These are phyloP conservation scores for Cinchona pubescens DNA, from an alignment of 257 asterid genomes.

Conservation along the genomic window DNA sequence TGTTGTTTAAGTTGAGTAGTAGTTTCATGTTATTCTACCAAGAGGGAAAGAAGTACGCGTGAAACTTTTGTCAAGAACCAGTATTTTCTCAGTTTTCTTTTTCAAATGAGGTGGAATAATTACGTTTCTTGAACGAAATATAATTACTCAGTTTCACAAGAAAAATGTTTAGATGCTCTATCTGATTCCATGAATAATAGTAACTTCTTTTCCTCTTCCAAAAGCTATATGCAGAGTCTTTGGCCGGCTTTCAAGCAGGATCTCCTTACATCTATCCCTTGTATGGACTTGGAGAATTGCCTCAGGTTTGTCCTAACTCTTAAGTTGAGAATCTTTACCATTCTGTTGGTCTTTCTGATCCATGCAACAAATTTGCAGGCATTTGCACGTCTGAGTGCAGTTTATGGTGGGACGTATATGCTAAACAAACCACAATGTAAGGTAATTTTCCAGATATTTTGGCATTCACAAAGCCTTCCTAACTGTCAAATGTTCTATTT, in stretches of 20 bases:
- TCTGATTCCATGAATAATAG: slow-evolving; percentile 8
- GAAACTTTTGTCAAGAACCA: background rate
- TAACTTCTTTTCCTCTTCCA: slow-evolving; percentile 17
- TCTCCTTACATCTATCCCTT: slow-evolving; percentile 96
- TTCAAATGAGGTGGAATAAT: background rate
- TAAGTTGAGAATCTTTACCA: slow-evolving; percentile 12
- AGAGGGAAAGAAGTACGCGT: background rate
- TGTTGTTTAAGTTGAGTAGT: background rate
- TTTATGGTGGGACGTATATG: slow-evolving; percentile 99
- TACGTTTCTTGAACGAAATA: background rate
- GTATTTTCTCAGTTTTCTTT: background rate
- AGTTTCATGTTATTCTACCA: background rate
- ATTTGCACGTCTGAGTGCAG: slow-evolving; percentile 98
- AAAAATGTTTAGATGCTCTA: background rate
- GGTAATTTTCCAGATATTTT: slow-evolving; percentile 36
- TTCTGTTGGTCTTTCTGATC: background rate
- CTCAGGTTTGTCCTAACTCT: slow-evolving; percentile 62
- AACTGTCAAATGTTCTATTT: background rate
- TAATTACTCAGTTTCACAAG: background rate
- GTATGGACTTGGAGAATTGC: slow-evolving; percentile 97
- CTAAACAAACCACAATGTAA: slow-evolving; percentile 91
- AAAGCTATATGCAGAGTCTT: slow-evolving; percentile 94
- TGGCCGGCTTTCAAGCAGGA: slow-evolving; percentile 95
- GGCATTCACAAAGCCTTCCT: background rate
- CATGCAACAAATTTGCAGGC: slow-evolving; percentile 50